Percentiles rank a stretch among this genome's conserved stretches.
phyloP scores from a whole-genome alignment of 2,329 filamentous ascomycete genomes.

The Capronia epimyces region DNA sequence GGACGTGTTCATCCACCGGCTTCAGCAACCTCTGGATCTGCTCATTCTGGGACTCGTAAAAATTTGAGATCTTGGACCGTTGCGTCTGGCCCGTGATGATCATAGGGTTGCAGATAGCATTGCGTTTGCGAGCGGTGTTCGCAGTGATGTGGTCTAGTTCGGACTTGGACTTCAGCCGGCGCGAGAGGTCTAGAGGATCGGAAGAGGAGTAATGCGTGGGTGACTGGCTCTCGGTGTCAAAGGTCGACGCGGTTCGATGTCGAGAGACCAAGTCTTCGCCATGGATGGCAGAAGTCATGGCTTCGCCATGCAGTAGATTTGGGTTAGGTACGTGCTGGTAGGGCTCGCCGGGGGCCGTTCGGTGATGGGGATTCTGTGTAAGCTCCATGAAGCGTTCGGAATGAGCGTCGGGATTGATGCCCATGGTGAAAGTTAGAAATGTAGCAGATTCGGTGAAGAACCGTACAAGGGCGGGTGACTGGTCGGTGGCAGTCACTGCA shows the following conservation, averaged over 20 bases:
- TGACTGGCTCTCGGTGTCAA: constrained; percentile 45
- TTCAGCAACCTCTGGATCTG: constrained; percentile 89
- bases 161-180: constrained; percentile 67
- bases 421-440: not conserved
- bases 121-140: constrained; percentile 72
- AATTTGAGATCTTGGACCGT: constrained; percentile 61
- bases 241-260: constrained; percentile 26
- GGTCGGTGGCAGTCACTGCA: not conserved
- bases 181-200: constrained; percentile 76
- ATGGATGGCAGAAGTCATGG: constrained; percentile 25
- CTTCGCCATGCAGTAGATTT: constrained; percentile 24
- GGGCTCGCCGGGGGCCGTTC: not conserved
- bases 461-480: not conserved
- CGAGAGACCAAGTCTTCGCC: constrained; percentile 21
- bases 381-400: constrained; percentile 22
- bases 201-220: constrained; percentile 59
- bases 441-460: not conserved
- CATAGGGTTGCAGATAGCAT: constrained; percentile 44
- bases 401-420: constrained; percentile 5
- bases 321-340: constrained; percentile 17
- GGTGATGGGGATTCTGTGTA: constrained; percentile 20
- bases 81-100: constrained; percentile 30
- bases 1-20: constrained; percentile 83
- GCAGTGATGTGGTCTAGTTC: constrained; percentile 74
- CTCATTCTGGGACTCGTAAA: constrained; percentile 88